Evolutionary conservation across 140 eudicot species (phyloP), one percentile per base, ranked within the genome.

Genomic region (Ambrosia hybrid): DNA sequence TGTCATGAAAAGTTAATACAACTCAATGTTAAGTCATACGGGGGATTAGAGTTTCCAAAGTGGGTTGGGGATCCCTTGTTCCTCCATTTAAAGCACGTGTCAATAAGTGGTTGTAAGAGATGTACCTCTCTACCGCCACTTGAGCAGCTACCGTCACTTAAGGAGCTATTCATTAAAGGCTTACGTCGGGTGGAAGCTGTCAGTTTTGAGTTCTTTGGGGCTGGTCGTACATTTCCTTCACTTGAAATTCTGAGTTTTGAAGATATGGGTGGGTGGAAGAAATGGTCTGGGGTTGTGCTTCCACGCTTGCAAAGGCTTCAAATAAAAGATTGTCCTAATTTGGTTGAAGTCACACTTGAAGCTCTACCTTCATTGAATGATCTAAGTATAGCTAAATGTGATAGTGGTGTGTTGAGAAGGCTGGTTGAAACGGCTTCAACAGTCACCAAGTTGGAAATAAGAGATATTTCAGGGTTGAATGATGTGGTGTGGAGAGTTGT

Each of bases 111-210:
- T 1, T 73, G 87, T 71, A 36, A 62, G 37, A 49, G 59, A 11
- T 84, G 89, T 51, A 21, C 10, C 6, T 49, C 30, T 16, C 12
- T 84, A 14, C 85, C 89, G 5, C 49, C 81, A 8, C 57, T 78
- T 4, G 85, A 77, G 11, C 69, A 74, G 4, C 57, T 80, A 37
- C 68, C 60, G 9, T 73, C 63, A 10, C 83, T 84, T 12, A 81
- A 43, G 49, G 43, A 64, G 43, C 73, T 84, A 12, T 49, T 1
- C 4, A 59, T 85, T 57, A 1, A n/a, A 51, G 59, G 81, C 13
- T 48, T 80, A 55, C n/a, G 17, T 14, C 48, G n/a, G 51, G 16
- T 84, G 36, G 65, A 48, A 46, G 52, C 17, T 34, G 46, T 80
- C 5, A 79, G 79, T 77, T 34, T 3, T 15, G 81, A 76, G 77